Percentiles rank a stretch among this genome's conserved stretches.
phyloP scores from a whole-genome alignment of 1,284 basidiomycete species.

The Trametes sp. region DNA sequence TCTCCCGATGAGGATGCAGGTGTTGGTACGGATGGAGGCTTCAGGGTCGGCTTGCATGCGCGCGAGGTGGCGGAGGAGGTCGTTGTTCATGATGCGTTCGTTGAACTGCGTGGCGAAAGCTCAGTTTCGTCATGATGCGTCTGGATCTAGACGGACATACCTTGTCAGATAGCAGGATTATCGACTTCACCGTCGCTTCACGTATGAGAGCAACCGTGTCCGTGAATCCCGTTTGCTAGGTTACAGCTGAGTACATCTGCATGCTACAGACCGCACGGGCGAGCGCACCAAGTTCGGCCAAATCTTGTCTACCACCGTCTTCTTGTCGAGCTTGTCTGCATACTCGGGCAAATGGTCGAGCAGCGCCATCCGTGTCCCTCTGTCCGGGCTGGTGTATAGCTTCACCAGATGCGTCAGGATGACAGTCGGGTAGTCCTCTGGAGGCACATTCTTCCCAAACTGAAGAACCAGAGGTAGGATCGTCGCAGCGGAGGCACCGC shows the following conservation, averaged over 20 bases:
- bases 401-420: constrained; percentile 85
- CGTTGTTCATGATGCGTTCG: constrained; percentile 96
- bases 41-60: constrained; percentile 94
- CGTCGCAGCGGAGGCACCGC: constrained; percentile 75
- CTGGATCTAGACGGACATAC: constrained; percentile 46
- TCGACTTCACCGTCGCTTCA: constrained; percentile 92
- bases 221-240: constrained; percentile 92
- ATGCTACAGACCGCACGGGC: background rate
- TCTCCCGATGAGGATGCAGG: constrained; percentile 94
- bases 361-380: constrained; percentile 93
- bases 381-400: constrained; percentile 87
- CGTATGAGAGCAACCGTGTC: constrained; percentile 95
- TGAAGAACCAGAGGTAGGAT: constrained; percentile 87
- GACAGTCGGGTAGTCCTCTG: constrained; percentile 74
- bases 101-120: constrained; percentile 61
- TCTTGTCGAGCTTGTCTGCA: constrained; percentile 87
- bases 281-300: constrained; percentile 89
- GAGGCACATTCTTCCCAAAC: constrained; percentile 77
- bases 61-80: constrained; percentile 91
- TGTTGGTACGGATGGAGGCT: constrained; percentile 96
- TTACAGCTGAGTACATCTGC: constrained; percentile 4
- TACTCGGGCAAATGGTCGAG: constrained; percentile 89
- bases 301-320: constrained; percentile 85
- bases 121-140: background rate
- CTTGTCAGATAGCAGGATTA: constrained; percentile 87